Evolutionary conservation across 2,329 filamentous ascomycete species (phyloP).

Genomic region (Pochonia chlamydosporia): DNA sequence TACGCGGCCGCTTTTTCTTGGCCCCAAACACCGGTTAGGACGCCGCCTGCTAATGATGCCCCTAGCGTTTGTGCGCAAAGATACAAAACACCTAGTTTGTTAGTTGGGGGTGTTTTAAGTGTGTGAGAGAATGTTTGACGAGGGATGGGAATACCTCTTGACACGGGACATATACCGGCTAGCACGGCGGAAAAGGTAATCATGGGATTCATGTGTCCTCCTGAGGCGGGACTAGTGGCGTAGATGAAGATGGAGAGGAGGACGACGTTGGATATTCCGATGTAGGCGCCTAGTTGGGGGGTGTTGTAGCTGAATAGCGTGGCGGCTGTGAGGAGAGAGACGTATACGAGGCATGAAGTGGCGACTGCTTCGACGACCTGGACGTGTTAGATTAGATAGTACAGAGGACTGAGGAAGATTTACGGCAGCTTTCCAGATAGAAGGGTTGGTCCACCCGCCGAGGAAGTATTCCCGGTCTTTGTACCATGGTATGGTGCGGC

Average conservation of each 20-base stretch:
- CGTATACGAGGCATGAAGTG: conserved; percentile 21
- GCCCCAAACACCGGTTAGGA: conserved; percentile 31
- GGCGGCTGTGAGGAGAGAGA: conserved; percentile 23
- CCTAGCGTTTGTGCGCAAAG: conserved; percentile 39
- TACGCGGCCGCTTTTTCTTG: conserved; percentile 22
- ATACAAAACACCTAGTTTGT: conserved; percentile 33
- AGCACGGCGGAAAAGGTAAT: conserved; percentile 49
- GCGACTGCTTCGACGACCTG: conserved; percentile 25
- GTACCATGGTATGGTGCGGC: conserved; percentile 17
- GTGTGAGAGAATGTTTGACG: not conserved
- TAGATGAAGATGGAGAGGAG: conserved; percentile 43
- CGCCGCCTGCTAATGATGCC: conserved; percentile 35
- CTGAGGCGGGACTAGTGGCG: conserved; percentile 39
- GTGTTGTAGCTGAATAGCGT: conserved; percentile 23
- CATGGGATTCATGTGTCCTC: conserved; percentile 47
- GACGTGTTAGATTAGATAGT: not conserved
- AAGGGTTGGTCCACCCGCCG: conserved; percentile 16
- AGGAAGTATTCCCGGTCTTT: conserved; percentile 17
- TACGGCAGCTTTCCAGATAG: conserved; percentile 22
- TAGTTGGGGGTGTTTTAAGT: not conserved
- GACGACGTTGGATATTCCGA: conserved; percentile 32
- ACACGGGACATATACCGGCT: conserved; percentile 40
- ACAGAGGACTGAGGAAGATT: not conserved
- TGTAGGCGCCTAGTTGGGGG: conserved; percentile 21
- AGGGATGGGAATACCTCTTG: conserved; percentile 27